Evolutionary conservation across 140 eudicot genomes (phyloP).

Genomic region (Oenanthe javanica): DNA sequence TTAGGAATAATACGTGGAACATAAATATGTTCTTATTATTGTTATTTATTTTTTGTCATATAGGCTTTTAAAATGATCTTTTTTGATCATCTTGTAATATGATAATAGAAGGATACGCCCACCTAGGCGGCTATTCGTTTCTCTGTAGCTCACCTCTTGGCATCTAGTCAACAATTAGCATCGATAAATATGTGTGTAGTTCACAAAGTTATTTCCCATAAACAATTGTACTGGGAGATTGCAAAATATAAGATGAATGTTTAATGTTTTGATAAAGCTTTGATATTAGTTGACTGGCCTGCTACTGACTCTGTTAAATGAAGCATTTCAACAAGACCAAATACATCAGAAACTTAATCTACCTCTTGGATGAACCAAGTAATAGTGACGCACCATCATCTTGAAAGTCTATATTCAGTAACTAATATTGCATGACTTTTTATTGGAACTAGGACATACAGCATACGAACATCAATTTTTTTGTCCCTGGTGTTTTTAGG

Average conservation of each 20-base stretch:
- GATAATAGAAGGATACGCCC: neutral
- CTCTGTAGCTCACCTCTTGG: too few relatives aligned
- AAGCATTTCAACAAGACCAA: neutral
- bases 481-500: too few relatives aligned
- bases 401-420: neutral
- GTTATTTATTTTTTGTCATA: too few relatives aligned
- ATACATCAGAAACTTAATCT: constrained; percentile 3
- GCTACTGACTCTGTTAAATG: neutral
- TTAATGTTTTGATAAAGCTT: neutral
- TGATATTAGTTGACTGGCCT: neutral
- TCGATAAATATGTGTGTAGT: too few relatives aligned
- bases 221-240: too few relatives aligned
- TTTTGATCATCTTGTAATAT: neutral
- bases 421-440: neutral
- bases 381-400: neutral
- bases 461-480: neutral
- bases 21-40: too few relatives aligned
- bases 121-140: too few relatives aligned
- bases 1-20: neutral
- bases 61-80: neutral
- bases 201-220: too few relatives aligned
- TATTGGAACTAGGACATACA: neutral
- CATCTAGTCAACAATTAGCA: too few relatives aligned
- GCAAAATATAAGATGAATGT: neutral
- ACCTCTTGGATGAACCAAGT: neutral